Base-by-base conservation (phyloP, 768 basidiomycete genomes). In the Rhodocollybia butyracea region DNA sequence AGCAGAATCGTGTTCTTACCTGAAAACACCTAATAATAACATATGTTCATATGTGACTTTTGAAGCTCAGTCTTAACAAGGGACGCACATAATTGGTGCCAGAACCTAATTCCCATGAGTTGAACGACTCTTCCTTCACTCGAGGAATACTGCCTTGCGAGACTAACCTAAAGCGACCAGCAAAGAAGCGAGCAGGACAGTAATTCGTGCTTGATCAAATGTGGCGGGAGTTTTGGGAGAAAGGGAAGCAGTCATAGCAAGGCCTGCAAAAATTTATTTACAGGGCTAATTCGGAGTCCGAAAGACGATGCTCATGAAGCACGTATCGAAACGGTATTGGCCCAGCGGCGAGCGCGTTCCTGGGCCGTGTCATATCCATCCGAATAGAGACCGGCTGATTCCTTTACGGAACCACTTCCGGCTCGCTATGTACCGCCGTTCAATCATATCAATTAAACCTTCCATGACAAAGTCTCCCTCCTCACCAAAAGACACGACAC, bases 131-230 rank as follows among this genome's bases (percentile, higher is more conserved):
- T n/a, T n/a, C n/a, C n/a, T n/a, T n/a, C n/a, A n/a, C n/a, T n/a
- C n/a, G n/a, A n/a, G n/a, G n/a, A n/a, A n/a, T n/a, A n/a, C n/a
- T n/a, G n/a, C n/a, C n/a, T n/a, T n/a, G n/a, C n/a, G n/a, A n/a
- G n/a, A n/a, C n/a, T n/a, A n/a, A n/a, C n/a, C n/a, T 30, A 57
- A 22, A 17, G 56, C 56, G 26, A 40, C 48, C 17, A 57, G 12
- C 26, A 57, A 39, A 17, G 50, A 51, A 3, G 42, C 19, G 6
- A 57, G 29, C 24, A 57, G 48, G 11, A 43, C 40, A 64, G 26
- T 70, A 57, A 69, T 13, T 52, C 22, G 66, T 60, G 66, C 57
- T 60, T 22, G 32, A 51, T 21, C 58, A 60, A 53, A 46, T 24
- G 45, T 34, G 38, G 38, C 17, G 52, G 52, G 19, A 45, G 13